Conservation (phyloP, 2,329 filamentous ascomycete species). For the Fusarium sp. region DNA sequence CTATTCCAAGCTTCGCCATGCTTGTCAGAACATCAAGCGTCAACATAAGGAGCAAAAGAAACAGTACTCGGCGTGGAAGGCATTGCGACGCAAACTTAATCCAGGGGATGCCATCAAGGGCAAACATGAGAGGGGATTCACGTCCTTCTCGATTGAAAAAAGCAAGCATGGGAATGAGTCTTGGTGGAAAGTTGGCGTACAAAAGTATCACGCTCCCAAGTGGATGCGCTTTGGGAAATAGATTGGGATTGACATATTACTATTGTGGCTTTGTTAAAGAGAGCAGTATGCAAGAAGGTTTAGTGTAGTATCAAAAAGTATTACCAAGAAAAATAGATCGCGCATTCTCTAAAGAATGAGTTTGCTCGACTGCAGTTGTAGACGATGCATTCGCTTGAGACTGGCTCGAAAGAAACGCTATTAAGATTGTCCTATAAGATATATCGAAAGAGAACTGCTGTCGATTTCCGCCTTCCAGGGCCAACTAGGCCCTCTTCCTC, state of each 20-base stretch:
- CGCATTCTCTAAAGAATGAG: slow-evolving; percentile 18
- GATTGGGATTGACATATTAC: background rate
- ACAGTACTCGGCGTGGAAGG: slow-evolving; percentile 46
- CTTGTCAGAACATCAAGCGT: slow-evolving; percentile 43
- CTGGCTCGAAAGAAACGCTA: background rate
- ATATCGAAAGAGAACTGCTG: slow-evolving; percentile 54
- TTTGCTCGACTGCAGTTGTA: background rate
- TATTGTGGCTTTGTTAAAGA: background rate
- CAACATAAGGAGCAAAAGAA: slow-evolving; percentile 40
- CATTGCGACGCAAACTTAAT: slow-evolving; percentile 40
- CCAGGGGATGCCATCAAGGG: slow-evolving; percentile 39
- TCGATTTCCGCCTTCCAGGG: slow-evolving; percentile 37
- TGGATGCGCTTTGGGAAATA: slow-evolving; percentile 47
- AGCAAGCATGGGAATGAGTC: slow-evolving; percentile 41
- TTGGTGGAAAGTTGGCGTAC: slow-evolving; percentile 52
- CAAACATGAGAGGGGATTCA: slow-evolving; percentile 41
- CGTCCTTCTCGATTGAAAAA: slow-evolving; percentile 42
- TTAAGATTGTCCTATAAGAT: slow-evolving; percentile 53
- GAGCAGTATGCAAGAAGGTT: background rate
- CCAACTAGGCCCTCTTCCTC: slow-evolving; percentile 57
- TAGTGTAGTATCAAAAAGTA: slow-evolving; percentile 19
- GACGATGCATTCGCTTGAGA: background rate
- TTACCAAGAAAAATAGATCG: slow-evolving; percentile 21
- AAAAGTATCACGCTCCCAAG: slow-evolving; percentile 47
- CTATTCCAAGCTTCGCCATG: slow-evolving; percentile 41